Evolutionary conservation across 2,329 filamentous ascomycete species (phyloP).

Genomic region (Fonsecaea monophora): DNA sequence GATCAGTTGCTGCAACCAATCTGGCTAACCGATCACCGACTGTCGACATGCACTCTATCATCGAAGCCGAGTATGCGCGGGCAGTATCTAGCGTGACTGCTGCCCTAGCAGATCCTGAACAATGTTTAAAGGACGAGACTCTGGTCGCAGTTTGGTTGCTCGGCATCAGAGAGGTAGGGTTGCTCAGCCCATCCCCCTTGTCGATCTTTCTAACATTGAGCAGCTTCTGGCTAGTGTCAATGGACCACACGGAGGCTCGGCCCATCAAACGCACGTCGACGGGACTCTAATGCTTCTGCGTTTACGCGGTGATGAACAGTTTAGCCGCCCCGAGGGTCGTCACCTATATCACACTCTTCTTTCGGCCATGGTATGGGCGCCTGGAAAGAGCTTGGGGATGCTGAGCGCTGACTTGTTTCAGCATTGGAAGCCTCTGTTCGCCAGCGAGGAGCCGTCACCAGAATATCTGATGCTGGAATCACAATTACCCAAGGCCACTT

Average conservation of each 20-base stretch:
- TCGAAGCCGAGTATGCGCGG: conserved; percentile 29
- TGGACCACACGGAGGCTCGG: conserved; percentile 14
- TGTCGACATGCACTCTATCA: conserved; percentile 23
- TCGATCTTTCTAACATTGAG: conserved; percentile 10
- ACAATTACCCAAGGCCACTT: conserved; percentile 27
- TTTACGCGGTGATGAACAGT: conserved; percentile 30
- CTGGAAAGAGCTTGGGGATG: conserved; percentile 10
- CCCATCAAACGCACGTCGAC: conserved; percentile 32
- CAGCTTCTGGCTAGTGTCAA: conserved; percentile 29
- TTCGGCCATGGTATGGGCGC: conserved; percentile 29
- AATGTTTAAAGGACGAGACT: conserved; percentile 31
- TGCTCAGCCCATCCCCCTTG: background rate
- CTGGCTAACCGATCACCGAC: conserved; percentile 34
- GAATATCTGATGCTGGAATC: conserved; percentile 31
- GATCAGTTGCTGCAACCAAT: conserved; percentile 29
- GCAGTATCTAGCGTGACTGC: conserved; percentile 27
- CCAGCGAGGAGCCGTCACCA: conserved; percentile 29
- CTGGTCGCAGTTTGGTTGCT: conserved; percentile 32
- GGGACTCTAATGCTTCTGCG: conserved; percentile 32
- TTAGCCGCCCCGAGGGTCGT: conserved; percentile 25
- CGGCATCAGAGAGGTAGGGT: conserved; percentile 30
- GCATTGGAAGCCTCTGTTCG: conserved; percentile 34
- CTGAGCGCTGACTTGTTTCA: conserved; percentile 21
- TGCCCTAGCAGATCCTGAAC: conserved; percentile 28
- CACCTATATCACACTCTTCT: conserved; percentile 28